phyloP scores from a whole-genome alignment of 495 filamentous ascomycete genomes.

The Podospora fimiseda region DNA sequence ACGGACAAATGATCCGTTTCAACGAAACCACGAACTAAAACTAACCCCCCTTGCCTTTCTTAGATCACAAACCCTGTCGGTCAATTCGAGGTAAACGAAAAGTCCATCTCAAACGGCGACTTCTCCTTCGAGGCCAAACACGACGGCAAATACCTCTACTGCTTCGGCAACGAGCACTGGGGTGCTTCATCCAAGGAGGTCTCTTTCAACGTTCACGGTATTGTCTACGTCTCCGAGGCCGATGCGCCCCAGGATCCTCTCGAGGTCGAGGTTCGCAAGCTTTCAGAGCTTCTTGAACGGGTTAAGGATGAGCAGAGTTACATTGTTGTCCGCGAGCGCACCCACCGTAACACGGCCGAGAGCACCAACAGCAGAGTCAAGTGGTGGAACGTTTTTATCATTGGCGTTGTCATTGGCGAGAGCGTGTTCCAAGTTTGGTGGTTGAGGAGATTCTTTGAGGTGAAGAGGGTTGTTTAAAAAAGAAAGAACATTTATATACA shows the following conservation, averaged over 20 bases:
- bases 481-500: conserved; percentile 2
- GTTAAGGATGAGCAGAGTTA: conserved; percentile 98
- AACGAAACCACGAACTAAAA: background rate
- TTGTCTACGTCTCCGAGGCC: conserved; percentile 90
- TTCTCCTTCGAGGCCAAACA: conserved; percentile 79
- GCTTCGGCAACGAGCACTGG: conserved; percentile 98
- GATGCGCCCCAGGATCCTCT: conserved; percentile 82
- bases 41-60: background rate
- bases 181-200: conserved; percentile 89
- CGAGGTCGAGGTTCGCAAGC: conserved; percentile 79
- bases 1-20: too few species aligned
- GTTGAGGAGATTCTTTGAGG: conserved; percentile 96
- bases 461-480: conserved; percentile 32
- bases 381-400: conserved; percentile 99
- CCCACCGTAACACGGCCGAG: conserved; percentile 96
- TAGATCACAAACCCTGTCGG: conserved; percentile 79
- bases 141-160: conserved; percentile 91
- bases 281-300: conserved; percentile 79
- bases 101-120: conserved; percentile 77
- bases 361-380: conserved; percentile 96
- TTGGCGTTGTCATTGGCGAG: conserved; percentile 82
- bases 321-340: conserved; percentile 90
- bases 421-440: conserved; percentile 99
- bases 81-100: conserved; percentile 69
- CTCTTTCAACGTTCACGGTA: conserved; percentile 97